These are phyloP conservation scores for Myxozyma nipponensis DNA, from an alignment of 805 yeast species.

Conservation along the genomic window DNA sequence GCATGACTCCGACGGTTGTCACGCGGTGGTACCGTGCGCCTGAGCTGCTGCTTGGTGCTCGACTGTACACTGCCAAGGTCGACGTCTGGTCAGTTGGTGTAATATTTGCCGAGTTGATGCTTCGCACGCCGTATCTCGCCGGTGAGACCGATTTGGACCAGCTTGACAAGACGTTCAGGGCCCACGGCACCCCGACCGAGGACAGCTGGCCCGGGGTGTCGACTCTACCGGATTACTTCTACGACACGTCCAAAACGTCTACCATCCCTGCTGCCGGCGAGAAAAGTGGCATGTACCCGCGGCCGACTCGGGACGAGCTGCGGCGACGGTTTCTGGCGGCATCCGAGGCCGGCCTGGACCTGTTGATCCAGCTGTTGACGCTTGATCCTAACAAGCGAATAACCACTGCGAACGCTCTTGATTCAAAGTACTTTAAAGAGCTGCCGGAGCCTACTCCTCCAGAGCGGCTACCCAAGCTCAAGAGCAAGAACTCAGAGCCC, in stretches of 20 bases:
- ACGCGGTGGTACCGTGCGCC: slow-evolving; percentile 99
- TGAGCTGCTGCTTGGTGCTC: slow-evolving; percentile 81
- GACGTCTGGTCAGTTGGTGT: slow-evolving; percentile 97
- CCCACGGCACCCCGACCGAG: slow-evolving; percentile 94
- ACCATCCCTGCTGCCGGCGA: slow-evolving; percentile 11
- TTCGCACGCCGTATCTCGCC: slow-evolving; percentile 90
- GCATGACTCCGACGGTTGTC: slow-evolving; percentile 88
- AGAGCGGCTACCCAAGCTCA: slow-evolving; percentile 1
- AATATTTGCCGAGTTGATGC: slow-evolving; percentile 93
- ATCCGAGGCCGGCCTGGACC: slow-evolving; percentile 79
- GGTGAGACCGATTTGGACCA: slow-evolving; percentile 90
- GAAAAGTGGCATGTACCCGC: slow-evolving; percentile 20
- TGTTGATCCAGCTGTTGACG: slow-evolving; percentile 49
- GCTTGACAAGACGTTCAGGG: slow-evolving; percentile 87
- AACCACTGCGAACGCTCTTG: slow-evolving; percentile 86
- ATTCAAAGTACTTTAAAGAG: slow-evolving; percentile 69
- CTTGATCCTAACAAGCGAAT: slow-evolving; percentile 89
- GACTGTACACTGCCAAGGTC: slow-evolving; percentile 81
- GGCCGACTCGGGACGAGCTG: slow-evolving; percentile 81
- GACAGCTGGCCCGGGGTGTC: slow-evolving; percentile 87
- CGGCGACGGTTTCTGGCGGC: slow-evolving; percentile 57
- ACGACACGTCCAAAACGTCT: slow-evolving; percentile 49
- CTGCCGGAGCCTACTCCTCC: slow-evolving; percentile 21
- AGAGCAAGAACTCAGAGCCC: background rate
- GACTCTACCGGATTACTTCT: slow-evolving; percentile 69